phyloP scores from a whole-genome alignment of 495 filamentous ascomycete genomes.

The Penicillium salamii region DNA sequence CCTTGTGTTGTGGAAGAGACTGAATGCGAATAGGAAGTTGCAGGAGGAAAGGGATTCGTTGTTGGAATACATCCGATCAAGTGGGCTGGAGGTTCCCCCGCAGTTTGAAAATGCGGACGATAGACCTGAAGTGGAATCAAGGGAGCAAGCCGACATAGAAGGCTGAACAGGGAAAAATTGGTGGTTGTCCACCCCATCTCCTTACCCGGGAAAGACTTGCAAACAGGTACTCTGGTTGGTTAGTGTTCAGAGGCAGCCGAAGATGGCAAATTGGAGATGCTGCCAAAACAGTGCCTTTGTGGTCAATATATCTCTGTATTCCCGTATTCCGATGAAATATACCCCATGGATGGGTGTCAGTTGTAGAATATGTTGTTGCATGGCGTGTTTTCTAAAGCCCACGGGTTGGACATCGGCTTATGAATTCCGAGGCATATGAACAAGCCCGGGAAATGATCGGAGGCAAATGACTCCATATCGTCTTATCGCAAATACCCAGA shows the following conservation, averaged over 20 bases:
- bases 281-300: too few relatives aligned
- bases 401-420: constrained; percentile 12
- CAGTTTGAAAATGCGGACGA: background rate
- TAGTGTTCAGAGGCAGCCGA: background rate
- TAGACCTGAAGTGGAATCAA: background rate
- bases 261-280: background rate
- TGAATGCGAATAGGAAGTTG: too few relatives aligned
- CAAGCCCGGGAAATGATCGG: constrained; percentile 19
- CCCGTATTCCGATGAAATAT: too few relatives aligned
- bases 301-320: too few relatives aligned
- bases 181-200: too few relatives aligned
- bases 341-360: too few relatives aligned
- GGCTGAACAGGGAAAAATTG: too few relatives aligned
- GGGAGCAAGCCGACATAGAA: too few relatives aligned
- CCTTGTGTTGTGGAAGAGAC: background rate
- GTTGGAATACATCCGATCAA: background rate
- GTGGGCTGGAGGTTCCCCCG: too few relatives aligned
- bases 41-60: background rate
- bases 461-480: constrained; percentile 8
- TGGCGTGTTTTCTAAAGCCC: background rate
- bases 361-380: background rate
- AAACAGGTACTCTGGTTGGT: too few relatives aligned
- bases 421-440: constrained; percentile 21
- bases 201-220: too few relatives aligned
- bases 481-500: background rate